Evolutionary conservation across 306 rosid genomes (phyloP).

Genomic region (Notholithocarpus densiflorus): DNA sequence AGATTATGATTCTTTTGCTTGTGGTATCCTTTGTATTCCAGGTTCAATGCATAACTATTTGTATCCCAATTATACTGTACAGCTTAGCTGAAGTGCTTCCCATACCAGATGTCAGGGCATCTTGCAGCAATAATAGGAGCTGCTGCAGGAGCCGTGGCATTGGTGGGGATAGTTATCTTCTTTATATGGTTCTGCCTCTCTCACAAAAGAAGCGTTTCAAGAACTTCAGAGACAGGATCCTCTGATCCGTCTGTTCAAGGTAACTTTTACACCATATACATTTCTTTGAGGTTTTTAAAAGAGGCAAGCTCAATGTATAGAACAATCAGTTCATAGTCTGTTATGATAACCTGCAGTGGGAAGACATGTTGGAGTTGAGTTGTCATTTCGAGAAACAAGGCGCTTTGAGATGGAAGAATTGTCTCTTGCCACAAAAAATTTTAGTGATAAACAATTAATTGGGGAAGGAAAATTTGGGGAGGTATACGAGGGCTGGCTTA

Average conservation of each 20-base stretch:
- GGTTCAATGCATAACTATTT: conserved; percentile 50
- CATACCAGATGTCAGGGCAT: conserved; percentile 77
- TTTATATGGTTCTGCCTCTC: conserved; percentile 55
- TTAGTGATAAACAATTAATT: conserved; percentile 69
- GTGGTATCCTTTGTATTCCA: conserved; percentile 35
- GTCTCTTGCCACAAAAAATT: conserved; percentile 69
- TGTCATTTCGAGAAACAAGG: conserved; percentile 62
- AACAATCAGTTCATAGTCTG: conserved; percentile 5
- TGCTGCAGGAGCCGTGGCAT: conserved; percentile 96
- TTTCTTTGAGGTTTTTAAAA: background rate
- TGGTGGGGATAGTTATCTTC: conserved; percentile 65
- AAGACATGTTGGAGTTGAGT: conserved; percentile 64
- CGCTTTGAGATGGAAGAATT: conserved; percentile 76
- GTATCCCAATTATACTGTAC: conserved; percentile 28
- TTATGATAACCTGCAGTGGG: conserved; percentile 46
- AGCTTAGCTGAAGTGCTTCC: conserved; percentile 59
- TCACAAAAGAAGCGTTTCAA: conserved; percentile 46
- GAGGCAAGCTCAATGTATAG: background rate
- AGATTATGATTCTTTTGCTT: conserved; percentile 33
- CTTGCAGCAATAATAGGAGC: conserved; percentile 93
- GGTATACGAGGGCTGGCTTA: conserved; percentile 87
- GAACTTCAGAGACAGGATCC: conserved; percentile 91
- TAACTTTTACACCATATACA: conserved; percentile 25
- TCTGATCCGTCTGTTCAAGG: conserved; percentile 92
- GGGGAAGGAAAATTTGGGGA: conserved; percentile 90